These are phyloP conservation scores for Rhododendron vialii DNA, from an alignment of 148 eudicot genomes.

Conservation along the genomic window DNA sequence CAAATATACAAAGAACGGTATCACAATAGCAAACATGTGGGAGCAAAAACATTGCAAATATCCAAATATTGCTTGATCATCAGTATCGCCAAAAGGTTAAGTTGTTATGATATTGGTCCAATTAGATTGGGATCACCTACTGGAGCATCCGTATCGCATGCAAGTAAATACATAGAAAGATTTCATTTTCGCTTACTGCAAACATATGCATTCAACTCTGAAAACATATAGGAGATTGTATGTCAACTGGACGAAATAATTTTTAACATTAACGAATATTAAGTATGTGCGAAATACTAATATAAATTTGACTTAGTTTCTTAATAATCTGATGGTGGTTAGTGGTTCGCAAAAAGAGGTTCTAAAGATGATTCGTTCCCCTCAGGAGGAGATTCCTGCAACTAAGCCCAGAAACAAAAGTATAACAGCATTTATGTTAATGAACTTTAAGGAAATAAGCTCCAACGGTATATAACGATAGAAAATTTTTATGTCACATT, in stretches of 20 bases:
- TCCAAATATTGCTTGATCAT: neutral
- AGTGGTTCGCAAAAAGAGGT: neutral
- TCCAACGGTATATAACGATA: neutral
- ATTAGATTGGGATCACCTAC: neutral
- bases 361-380: neutral
- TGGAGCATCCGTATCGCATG: neutral
- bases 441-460: neutral
- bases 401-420: neutral
- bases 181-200: neutral
- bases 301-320: neutral
- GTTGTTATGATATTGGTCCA: neutral
- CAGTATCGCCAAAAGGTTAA: neutral
- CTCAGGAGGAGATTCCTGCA: neutral
- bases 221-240: neutral
- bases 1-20: neutral
- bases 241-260: neutral
- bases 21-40: neutral
- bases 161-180: neutral
- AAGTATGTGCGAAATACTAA: neutral
- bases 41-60: neutral
- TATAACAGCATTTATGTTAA: neutral
- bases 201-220: neutral
- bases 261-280: neutral
- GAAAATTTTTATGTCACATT: neutral
- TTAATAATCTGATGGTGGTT: neutral